Evolutionary conservation across 257 asterid species (phyloP).

Genomic region (Solanum sitiens): DNA sequence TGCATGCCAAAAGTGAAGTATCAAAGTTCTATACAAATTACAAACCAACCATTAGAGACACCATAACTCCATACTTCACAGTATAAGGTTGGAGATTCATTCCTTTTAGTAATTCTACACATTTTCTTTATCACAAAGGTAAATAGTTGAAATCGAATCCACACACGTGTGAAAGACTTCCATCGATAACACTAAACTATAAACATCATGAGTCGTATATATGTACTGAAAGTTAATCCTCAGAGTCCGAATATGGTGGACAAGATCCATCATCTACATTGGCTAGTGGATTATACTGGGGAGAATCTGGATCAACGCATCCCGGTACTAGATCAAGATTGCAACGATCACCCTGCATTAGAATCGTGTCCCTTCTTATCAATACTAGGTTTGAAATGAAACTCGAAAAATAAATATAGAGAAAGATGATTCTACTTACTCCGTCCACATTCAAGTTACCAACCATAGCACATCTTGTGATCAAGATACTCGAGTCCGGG

Average conservation of each 20-base stretch:
- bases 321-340: conserved; percentile 62
- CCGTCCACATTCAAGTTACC: conserved; percentile 66
- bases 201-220: neutral
- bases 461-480: conserved; percentile 57
- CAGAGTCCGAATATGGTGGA: conserved; percentile 60
- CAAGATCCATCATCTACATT: conserved; percentile 87
- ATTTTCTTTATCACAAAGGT: neutral
- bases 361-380: neutral
- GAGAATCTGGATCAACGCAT: conserved; percentile 71
- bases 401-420: neutral
- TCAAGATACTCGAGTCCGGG: conserved; percentile 49
- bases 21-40: neutral
- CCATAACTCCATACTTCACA: neutral
- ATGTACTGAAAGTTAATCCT: conserved; percentile 19
- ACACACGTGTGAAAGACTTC: neutral
- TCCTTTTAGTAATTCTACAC: neutral
- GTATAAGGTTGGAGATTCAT: neutral
- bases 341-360: conserved; percentile 81
- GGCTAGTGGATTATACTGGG: conserved; percentile 52
- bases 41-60: neutral
- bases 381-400: neutral
- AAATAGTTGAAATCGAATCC: neutral
- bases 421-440: conserved; percentile 25
- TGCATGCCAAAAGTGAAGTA: neutral
- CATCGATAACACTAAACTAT: neutral